These are phyloP conservation scores for Ophiocordyceps camponoti-rufipedis DNA, from an alignment of 2,329 filamentous ascomycete genomes.

Conservation along the genomic window DNA sequence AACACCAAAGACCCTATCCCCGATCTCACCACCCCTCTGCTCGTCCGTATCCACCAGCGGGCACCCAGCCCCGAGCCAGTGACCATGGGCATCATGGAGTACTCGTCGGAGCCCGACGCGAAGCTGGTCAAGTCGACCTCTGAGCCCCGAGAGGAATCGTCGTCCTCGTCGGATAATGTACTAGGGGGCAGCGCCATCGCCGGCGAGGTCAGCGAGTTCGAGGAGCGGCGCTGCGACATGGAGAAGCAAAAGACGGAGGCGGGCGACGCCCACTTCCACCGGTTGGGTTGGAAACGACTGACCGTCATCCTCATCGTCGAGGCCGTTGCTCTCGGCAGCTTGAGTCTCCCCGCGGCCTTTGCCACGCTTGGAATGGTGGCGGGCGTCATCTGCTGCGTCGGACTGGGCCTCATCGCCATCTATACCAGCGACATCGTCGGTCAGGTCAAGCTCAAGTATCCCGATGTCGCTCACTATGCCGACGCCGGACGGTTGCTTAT, in stretches of 20 bases:
- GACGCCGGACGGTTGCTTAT: slow-evolving; percentile 46
- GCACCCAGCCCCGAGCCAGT: background rate
- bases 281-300: slow-evolving; percentile 37
- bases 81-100: background rate
- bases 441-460: slow-evolving; percentile 29
- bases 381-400: slow-evolving; percentile 23
- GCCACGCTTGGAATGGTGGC: slow-evolving; percentile 34
- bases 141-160: background rate
- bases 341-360: slow-evolving; percentile 32
- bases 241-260: slow-evolving; percentile 27
- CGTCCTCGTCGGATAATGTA: slow-evolving; percentile 7
- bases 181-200: slow-evolving; percentile 8
- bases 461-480: slow-evolving; percentile 45
- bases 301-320: slow-evolving; percentile 37
- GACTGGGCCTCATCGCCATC: slow-evolving; percentile 25
- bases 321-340: slow-evolving; percentile 33
- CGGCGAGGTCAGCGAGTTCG: slow-evolving; percentile 19
- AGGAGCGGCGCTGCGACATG: slow-evolving; percentile 17
- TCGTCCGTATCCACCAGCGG: background rate
- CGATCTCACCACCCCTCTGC: background rate
- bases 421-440: slow-evolving; percentile 29
- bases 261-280: slow-evolving; percentile 29
- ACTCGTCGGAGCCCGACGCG: background rate
- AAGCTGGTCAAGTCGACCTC: slow-evolving; percentile 1
- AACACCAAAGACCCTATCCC: background rate